Evolutionary conservation across 108 stramenopile species (phyloP), one percentile per base, ranked within the genome.

Genomic region (Cylindrotheca fusiformis): DNA sequence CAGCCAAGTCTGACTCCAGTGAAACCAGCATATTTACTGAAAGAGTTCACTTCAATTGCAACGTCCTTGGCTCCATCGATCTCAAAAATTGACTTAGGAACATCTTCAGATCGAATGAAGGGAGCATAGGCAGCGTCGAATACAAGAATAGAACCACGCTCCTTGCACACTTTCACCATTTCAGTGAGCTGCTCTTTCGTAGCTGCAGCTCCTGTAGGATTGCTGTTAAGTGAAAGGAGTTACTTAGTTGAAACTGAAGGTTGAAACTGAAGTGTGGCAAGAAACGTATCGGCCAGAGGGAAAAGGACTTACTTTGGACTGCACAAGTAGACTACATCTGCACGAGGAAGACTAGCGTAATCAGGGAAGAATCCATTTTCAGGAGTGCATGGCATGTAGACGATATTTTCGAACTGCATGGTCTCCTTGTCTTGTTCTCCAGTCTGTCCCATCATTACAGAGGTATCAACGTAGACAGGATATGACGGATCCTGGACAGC

Each of bases 51-150:
- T 75, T 98, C 97, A 52, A 98, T 96, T 48, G 96, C 95, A 66
- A 93, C 93, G 41, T 96, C 87, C 30, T 83, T 67, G 23, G 96
- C 92, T 52, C 97, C 97, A 36, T 95, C 94, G 67, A 97, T 91
- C 76, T 98, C 97, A 72, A 94, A 98, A 61, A 98, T 96, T 61
- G 86, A 88, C 77, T 95, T 97, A 53, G 97, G 97, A 19, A 97
- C 87, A 58, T 88, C 94, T 17, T 81, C 77, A 29, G 79, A 66
- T 32, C 96, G 95, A 68, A 98, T 98, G 68, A 98, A 98, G 45
- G 97, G 97, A 30, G 97, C 97, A 69, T 98, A 98, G 33, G 97
- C 97, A 6, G 97, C 97, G 68, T 98, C 97, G 72, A 98, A 98
- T 32, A 98, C 93, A 56, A 93, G 76, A 52, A 93, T 93, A 17